Evolutionary conservation across 2,329 filamentous ascomycete species (phyloP).

Genomic region (Xylariaceae sp.): DNA sequence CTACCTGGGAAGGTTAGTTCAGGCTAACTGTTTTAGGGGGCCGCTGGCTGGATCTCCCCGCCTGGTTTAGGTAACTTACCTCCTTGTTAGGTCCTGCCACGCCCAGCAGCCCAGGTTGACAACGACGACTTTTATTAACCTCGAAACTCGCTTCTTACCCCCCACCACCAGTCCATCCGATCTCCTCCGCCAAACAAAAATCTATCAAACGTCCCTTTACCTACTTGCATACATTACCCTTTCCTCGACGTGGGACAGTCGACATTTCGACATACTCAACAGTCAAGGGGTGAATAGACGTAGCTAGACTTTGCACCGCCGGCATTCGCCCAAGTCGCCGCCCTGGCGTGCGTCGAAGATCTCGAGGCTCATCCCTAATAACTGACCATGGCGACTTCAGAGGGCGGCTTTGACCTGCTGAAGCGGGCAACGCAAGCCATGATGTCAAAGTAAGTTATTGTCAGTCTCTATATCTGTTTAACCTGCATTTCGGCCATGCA

Average conservation of each 20-base stretch:
- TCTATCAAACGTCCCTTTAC: constrained; percentile 7
- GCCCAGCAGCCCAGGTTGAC: too few relatives aligned
- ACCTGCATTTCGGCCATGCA: constrained; percentile 3
- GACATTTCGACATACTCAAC: neutral
- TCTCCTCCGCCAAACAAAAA: constrained; percentile 20
- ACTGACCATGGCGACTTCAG: constrained; percentile 44
- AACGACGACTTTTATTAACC: too few relatives aligned
- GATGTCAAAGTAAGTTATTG: constrained; percentile 52
- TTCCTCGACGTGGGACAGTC: constrained; percentile 2
- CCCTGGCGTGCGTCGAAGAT: constrained; percentile 15
- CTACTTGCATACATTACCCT: constrained; percentile 13
- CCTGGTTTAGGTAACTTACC: neutral
- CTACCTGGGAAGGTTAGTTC: too few relatives aligned
- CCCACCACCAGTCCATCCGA: constrained; percentile 12
- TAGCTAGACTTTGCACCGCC: constrained; percentile 5
- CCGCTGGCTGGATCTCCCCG: neutral
- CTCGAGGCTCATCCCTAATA: constrained; percentile 4
- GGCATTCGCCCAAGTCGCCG: constrained; percentile 8
- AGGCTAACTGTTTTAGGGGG: too few relatives aligned
- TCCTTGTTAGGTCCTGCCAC: too few relatives aligned
- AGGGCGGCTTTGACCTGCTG: constrained; percentile 52
- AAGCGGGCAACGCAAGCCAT: constrained; percentile 57
- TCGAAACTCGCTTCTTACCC: constrained; percentile 3
- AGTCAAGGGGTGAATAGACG: neutral
- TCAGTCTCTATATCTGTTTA: constrained; percentile 17